phyloP scores from a whole-genome alignment of 2,329 filamentous ascomycete genomes.

The Chalara sp. region DNA sequence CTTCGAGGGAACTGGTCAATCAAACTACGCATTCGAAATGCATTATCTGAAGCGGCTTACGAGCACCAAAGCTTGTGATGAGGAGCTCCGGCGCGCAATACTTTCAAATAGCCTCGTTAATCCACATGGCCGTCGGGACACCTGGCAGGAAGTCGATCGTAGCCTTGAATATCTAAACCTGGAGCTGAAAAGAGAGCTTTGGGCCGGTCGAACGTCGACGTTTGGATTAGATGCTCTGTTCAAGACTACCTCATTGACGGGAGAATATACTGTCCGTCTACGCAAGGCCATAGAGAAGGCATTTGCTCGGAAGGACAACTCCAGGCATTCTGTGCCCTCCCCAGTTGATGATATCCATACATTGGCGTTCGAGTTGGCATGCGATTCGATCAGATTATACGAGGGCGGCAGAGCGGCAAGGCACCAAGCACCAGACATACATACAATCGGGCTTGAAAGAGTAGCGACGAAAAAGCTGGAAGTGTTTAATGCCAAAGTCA shows the following conservation, averaged over 20 bases:
- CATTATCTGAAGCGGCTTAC: conserved; percentile 4
- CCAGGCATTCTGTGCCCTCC: conserved; percentile 4
- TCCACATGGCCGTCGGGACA: conserved; percentile 1
- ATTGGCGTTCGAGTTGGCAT: conserved; percentile 6
- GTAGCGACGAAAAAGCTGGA: conserved; percentile 4
- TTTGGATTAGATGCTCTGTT: conserved; percentile 6
- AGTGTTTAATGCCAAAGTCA: conserved; percentile 1
- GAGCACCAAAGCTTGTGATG: conserved; percentile 2
- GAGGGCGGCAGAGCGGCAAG: conserved; percentile 3
- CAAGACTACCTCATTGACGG: conserved; percentile 5
- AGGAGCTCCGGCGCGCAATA: conserved; percentile 1
- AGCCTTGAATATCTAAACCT: conserved; percentile 5
- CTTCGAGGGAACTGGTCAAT: conserved; percentile 3
- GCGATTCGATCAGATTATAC: conserved; percentile 4
- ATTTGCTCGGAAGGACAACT: conserved; percentile 2
- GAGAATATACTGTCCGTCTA: no score
- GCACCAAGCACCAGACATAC: conserved; percentile 5
- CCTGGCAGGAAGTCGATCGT: conserved; percentile 2
- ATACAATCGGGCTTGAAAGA: conserved; percentile 5
- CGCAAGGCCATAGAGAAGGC: conserved; percentile 5
- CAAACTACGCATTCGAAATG: conserved; percentile 5
- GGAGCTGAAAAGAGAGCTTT: conserved; percentile 5
- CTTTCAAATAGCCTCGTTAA: conserved; percentile 4
- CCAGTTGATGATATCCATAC: conserved; percentile 3
- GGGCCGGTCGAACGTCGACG: neutral